phyloP scores from a whole-genome alignment of 106 monocot genomes.

The Amphibolis antarctica region DNA sequence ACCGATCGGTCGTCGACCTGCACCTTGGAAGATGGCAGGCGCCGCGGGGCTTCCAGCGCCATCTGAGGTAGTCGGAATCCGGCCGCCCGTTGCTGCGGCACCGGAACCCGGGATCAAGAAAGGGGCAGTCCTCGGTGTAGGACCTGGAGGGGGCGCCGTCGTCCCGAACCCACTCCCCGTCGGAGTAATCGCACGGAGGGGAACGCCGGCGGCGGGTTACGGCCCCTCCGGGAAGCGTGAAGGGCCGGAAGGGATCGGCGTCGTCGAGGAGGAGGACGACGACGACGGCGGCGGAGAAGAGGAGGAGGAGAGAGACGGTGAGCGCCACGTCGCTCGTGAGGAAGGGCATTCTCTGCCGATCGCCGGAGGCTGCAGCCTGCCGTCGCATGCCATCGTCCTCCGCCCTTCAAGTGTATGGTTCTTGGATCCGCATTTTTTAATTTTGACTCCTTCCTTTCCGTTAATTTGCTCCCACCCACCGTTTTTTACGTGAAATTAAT shows the following conservation, averaged over 20 bases:
- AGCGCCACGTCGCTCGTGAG: not conserved
- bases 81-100: conserved; percentile 60
- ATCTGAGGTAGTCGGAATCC: conserved; percentile 44
- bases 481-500: too few relatives aligned
- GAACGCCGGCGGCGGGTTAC: not conserved
- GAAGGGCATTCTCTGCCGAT: not conserved
- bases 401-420: too few relatives aligned
- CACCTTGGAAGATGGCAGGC: conserved; percentile 69
- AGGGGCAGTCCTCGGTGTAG: conserved; percentile 61
- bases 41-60: conserved; percentile 67
- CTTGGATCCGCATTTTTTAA: too few relatives aligned
- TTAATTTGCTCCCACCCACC: too few relatives aligned
- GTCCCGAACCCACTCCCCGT: conserved; percentile 60
- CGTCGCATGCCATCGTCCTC: too few relatives aligned
- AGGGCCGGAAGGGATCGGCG: not conserved
- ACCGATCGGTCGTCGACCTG: too few relatives aligned
- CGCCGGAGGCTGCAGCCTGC: not conserved
- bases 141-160: conserved; percentile 1
- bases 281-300: not conserved
- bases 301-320: conserved; percentile 10
- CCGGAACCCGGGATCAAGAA: conserved; percentile 74
- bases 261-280: conserved; percentile 1
- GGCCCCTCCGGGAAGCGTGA: not conserved
- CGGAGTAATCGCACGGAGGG: conserved; percentile 35
- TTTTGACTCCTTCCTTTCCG: too few relatives aligned